phyloP scores from a whole-genome alignment of 306 rosid genomes.

The Castanopsis chinensis region DNA sequence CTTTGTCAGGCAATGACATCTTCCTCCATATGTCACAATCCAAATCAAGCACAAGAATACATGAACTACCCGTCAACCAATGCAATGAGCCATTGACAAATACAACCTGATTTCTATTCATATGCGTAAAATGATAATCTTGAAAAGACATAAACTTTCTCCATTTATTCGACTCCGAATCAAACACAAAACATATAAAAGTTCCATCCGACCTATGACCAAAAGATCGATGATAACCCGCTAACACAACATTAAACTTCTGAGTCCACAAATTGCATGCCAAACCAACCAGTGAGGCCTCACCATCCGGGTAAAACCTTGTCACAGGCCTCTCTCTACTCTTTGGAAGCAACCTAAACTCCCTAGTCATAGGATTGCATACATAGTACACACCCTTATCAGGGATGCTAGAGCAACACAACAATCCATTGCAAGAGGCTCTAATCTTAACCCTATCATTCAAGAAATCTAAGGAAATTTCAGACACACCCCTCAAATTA shows the following conservation, averaged over 20 bases:
- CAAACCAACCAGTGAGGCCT: slow-evolving; percentile 75
- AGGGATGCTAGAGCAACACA: slow-evolving; percentile 86
- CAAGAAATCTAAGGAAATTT: slow-evolving; percentile 59
- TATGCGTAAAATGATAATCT: slow-evolving; percentile 75
- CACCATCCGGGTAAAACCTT: slow-evolving; percentile 74
- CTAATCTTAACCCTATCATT: slow-evolving; percentile 74
- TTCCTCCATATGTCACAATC: slow-evolving; percentile 71
- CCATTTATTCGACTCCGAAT: slow-evolving; percentile 77
- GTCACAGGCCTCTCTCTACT: slow-evolving; percentile 80
- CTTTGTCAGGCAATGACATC: slow-evolving; percentile 52
- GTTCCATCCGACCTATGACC: slow-evolving; percentile 84
- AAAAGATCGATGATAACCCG: slow-evolving; percentile 61
- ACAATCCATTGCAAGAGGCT: slow-evolving; percentile 82
- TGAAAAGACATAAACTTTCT: slow-evolving; percentile 64
- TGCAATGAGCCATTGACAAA: slow-evolving; percentile 61
- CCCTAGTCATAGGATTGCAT: slow-evolving; percentile 77
- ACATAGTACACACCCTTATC: slow-evolving; percentile 79
- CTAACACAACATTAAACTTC: slow-evolving; percentile 69
- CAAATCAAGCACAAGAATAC: slow-evolving; percentile 68
- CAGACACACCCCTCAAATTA: slow-evolving; percentile 63
- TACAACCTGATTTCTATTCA: slow-evolving; percentile 85
- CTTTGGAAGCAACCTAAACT: slow-evolving; percentile 74
- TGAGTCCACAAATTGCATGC: slow-evolving; percentile 46
- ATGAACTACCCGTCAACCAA: slow-evolving; percentile 65
- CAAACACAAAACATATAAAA: slow-evolving; percentile 69